phyloP scores from a whole-genome alignment of 352 stramenopile species.

The Aphanomyces stellatus region DNA sequence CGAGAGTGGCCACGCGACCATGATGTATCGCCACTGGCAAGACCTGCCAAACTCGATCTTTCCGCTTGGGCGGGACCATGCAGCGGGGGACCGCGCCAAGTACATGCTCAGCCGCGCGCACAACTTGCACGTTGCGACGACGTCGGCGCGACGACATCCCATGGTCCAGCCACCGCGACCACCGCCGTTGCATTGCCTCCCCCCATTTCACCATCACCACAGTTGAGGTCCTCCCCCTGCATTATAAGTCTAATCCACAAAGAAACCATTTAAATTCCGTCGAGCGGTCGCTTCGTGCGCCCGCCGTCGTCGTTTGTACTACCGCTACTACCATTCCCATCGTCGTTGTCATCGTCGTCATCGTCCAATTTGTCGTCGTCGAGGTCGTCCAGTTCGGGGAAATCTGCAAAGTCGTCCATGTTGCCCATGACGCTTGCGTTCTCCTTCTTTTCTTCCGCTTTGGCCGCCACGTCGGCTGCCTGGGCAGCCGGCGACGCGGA shows the following conservation, averaged over 20 bases:
- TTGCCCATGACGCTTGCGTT: slow-evolving; percentile 20
- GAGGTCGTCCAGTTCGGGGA: slow-evolving; percentile 66
- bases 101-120: slow-evolving; percentile 75
- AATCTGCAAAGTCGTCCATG: slow-evolving; percentile 68
- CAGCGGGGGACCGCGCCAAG: slow-evolving; percentile 59
- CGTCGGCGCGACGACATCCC: slow-evolving; percentile 11
- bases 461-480: background rate
- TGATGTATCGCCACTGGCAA: slow-evolving; percentile 59
- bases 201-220: slow-evolving; percentile 20
- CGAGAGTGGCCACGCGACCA: slow-evolving; percentile 32
- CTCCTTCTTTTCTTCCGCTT: slow-evolving; percentile 18
- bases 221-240: background rate
- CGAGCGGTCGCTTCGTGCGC: slow-evolving; percentile 17
- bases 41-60: slow-evolving; percentile 58
- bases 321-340: background rate
- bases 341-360: slow-evolving; percentile 24
- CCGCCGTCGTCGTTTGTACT: slow-evolving; percentile 20
- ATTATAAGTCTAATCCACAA: background rate
- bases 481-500: too few relatives aligned
- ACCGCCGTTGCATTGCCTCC: background rate
- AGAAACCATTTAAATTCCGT: slow-evolving; percentile 3
- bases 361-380: slow-evolving; percentile 38
- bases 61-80: slow-evolving; percentile 39
- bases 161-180: background rate
- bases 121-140: slow-evolving; percentile 38